Evolutionary conservation across 2,329 filamentous ascomycete species (phyloP), one percentile per base, ranked within the genome.

Genomic region (Scedosporium apiospermum): DNA sequence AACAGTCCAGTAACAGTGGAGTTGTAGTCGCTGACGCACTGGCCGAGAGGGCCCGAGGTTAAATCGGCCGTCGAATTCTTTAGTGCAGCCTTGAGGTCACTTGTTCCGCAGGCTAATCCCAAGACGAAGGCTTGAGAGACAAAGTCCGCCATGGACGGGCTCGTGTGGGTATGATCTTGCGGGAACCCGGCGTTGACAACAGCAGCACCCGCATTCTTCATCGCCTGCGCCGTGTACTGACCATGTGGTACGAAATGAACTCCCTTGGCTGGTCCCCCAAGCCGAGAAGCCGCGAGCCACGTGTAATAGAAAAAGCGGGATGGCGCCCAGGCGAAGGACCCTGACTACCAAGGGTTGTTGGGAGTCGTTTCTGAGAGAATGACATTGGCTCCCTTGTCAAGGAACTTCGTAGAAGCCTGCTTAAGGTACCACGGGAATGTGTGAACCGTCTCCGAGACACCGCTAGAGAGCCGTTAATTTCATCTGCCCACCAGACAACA

Each of bases 141-240:
- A 3, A 80, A 72, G 64, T 82, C 75, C 1, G 86, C 84, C n/a
- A 84, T 81, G 30, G 72, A 74, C 0, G 82, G 74, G 60, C 78
- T 81, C 1, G 85, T 87, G 70, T 88, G 86, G 0, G 85, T 88
- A 70, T 88, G 85, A 66, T 87, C 85, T 21, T 77, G 77, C 0
- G 84, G 82, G 65, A 80, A 88, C 65, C 80, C 76, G 0, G 74
- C 73, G 69, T 85, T 79, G 27, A 85, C 82, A 3, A 73, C 76
- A 0, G 72, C 64, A 49, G 72, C 73, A 0, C 85, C 83, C 57
- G 85, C 68, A 14, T 74, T 73, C 69, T 79, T 69, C 69, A 81
- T 85, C 46, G 77, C 79, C 65, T 80, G 77, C 3, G 80, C 83
- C 4, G 80, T 78, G 66, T 86, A 86, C 44, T 76, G 74, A n/a